These are phyloP conservation scores for Tricholoma saponaceum DNA, from an alignment of 768 basidiomycete species.

Conservation along the genomic window DNA sequence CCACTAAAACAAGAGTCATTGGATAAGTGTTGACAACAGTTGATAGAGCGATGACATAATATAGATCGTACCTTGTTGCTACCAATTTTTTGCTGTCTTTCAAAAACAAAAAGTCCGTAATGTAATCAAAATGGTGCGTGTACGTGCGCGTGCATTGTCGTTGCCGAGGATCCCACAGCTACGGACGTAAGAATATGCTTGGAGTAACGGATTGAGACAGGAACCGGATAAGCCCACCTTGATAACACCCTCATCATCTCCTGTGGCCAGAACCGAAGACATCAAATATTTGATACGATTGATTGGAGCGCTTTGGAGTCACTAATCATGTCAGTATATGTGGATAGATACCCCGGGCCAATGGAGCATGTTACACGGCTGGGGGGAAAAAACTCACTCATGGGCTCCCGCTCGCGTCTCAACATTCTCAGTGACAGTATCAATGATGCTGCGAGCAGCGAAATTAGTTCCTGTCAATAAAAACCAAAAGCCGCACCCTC, in stretches of 20 bases:
- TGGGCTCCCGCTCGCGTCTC: slow-evolving; percentile 53
- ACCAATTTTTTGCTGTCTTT: slow-evolving; percentile 82
- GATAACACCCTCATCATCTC: slow-evolving; percentile 92
- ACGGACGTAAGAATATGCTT: slow-evolving; percentile 2
- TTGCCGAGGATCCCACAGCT: slow-evolving; percentile 91
- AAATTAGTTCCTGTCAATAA: slow-evolving; percentile 10
- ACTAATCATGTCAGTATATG: slow-evolving; percentile 28
- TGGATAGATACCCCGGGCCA: not conserved
- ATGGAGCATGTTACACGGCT: slow-evolving; percentile 3
- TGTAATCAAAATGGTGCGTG: slow-evolving; percentile 90
- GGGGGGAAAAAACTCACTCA: slow-evolving; percentile 48
- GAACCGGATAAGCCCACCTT: slow-evolving; percentile 50
- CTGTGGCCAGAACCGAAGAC: slow-evolving; percentile 73
- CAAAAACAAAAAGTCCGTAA: slow-evolving; percentile 87
- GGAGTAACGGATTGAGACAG: not conserved
- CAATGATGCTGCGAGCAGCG: slow-evolving; percentile 49
- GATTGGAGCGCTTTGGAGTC: slow-evolving; percentile 61
- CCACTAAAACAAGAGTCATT: slow-evolving; percentile 46
- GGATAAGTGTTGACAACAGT: not conserved
- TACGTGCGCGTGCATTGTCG: slow-evolving; percentile 61
- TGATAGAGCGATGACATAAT: not conserved
- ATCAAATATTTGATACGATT: slow-evolving; percentile 77
- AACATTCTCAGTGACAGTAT: slow-evolving; percentile 53
- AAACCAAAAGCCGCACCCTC: not conserved
- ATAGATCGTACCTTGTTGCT: slow-evolving; percentile 68